Conservation (phyloP, 208 protist genomes). For the Crithidia mellificae region DNA sequence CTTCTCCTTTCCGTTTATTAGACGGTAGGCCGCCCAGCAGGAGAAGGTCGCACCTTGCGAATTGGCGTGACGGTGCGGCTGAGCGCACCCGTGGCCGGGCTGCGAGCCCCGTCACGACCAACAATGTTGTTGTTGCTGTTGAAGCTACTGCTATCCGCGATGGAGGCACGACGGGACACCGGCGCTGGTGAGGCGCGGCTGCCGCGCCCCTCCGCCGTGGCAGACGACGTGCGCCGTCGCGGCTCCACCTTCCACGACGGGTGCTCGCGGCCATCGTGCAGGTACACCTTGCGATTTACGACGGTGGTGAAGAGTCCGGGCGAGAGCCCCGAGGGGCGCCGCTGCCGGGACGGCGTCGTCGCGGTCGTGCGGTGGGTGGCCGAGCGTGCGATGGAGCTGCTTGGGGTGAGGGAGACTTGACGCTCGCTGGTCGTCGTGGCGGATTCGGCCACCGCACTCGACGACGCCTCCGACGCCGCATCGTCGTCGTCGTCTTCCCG, state of each 20-base stretch:
- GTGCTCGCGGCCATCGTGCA: slow-evolving; percentile 10
- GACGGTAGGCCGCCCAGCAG: background rate
- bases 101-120: background rate
- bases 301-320: slow-evolving; percentile 13
- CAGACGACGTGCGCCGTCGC: slow-evolving; percentile 4
- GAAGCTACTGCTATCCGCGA: too few relatives aligned
- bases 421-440: too few relatives aligned
- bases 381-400: background rate
- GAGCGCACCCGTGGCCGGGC: background rate
- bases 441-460: background rate
- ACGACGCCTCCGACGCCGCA: background rate
- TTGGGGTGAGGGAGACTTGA: background rate
- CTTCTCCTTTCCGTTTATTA: background rate
- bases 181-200: background rate
- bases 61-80: slow-evolving; percentile 16
- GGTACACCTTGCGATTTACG: slow-evolving; percentile 13
- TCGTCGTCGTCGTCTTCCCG: background rate
- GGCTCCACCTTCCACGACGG: slow-evolving; percentile 12
- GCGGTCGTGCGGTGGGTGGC: slow-evolving; percentile 1
- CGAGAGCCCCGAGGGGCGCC: slow-evolving; percentile 9
- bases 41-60: slow-evolving; percentile 6
- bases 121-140: too few relatives aligned
- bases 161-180: slow-evolving; percentile 1
- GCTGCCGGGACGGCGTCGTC: slow-evolving; percentile 2
- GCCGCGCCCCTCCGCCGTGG: background rate